Evolutionary conservation across 2,329 filamentous ascomycete genomes (phyloP).

Genomic region (Lithohypha guttulata): DNA sequence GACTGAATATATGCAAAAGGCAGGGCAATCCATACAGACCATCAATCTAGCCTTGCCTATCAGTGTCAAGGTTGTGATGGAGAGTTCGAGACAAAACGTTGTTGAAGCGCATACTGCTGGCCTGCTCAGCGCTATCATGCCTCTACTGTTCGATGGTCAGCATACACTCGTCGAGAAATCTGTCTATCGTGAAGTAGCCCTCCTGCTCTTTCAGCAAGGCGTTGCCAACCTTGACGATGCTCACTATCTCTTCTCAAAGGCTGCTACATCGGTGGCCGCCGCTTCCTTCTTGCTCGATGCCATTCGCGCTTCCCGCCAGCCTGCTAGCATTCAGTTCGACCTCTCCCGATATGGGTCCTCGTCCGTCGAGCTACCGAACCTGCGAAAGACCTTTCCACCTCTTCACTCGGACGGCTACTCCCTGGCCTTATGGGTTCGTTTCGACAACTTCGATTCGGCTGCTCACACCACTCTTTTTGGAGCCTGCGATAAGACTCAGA

Average conservation of each 20-base stretch:
- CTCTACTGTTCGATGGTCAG: conserved; percentile 48
- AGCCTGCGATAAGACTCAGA: conserved; percentile 81
- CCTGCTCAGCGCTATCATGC: conserved; percentile 56
- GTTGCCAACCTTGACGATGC: conserved; percentile 74
- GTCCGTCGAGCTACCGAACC: conserved; percentile 77
- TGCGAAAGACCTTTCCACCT: conserved; percentile 78
- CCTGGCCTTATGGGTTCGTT: conserved; percentile 75
- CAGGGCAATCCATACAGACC: conserved; percentile 5
- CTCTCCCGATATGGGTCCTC: conserved; percentile 77
- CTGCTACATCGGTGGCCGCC: conserved; percentile 40
- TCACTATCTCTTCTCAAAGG: conserved; percentile 58
- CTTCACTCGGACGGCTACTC: conserved; percentile 72
- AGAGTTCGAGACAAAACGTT: conserved; percentile 57
- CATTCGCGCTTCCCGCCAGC: conserved; percentile 62
- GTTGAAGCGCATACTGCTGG: conserved; percentile 62
- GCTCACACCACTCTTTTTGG: conserved; percentile 94
- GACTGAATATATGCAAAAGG: conserved; percentile 7
- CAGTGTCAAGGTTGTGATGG: conserved; percentile 48
- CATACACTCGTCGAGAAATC: conserved; percentile 47
- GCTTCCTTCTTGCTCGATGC: conserved; percentile 64
- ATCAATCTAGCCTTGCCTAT: conserved; percentile 50
- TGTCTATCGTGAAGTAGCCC: conserved; percentile 56
- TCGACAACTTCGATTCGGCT: conserved; percentile 74
- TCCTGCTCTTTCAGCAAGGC: conserved; percentile 59
- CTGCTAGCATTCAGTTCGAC: conserved; percentile 88